Evolutionary conservation across 768 basidiomycete species (phyloP).

Genomic region (Agaricus sinodeliciosus): DNA sequence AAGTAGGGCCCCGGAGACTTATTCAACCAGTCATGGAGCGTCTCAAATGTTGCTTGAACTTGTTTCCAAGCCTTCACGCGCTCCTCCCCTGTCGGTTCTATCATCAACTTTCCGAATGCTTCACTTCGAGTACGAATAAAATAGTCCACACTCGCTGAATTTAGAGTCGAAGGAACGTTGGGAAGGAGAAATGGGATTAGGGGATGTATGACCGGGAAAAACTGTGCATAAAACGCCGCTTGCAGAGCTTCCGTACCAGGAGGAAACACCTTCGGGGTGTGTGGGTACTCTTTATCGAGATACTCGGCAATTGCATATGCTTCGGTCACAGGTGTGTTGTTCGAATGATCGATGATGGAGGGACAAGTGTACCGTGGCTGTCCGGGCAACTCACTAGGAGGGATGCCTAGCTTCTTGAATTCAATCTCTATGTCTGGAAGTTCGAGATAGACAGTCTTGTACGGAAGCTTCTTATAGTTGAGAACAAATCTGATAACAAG

Average conservation of each 20-base stretch:
- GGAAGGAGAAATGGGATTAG: slow-evolving; percentile 9
- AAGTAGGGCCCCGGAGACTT: neutral
- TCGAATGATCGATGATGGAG: slow-evolving; percentile 34
- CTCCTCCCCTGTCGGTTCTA: slow-evolving; percentile 5
- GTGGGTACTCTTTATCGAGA: slow-evolving; percentile 36
- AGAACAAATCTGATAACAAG: neutral
- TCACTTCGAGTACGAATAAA: slow-evolving; percentile 1
- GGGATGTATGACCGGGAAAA: slow-evolving; percentile 11
- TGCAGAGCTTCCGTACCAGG: slow-evolving; percentile 24
- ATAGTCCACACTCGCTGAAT: slow-evolving; percentile 7
- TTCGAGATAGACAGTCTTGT: slow-evolving; percentile 37
- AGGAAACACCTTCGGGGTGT: slow-evolving; percentile 26
- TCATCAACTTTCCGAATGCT: neutral
- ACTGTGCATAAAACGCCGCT: slow-evolving; percentile 19
- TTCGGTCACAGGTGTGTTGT: slow-evolving; percentile 25
- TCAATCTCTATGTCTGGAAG: slow-evolving; percentile 30
- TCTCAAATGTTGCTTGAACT: slow-evolving; percentile 5
- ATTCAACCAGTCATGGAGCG: slow-evolving; percentile 6
- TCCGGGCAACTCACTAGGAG: slow-evolving; percentile 21
- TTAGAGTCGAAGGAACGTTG: neutral
- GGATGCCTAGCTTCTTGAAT: slow-evolving; percentile 23
- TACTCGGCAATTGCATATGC: slow-evolving; percentile 35
- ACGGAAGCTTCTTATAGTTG: slow-evolving; percentile 8
- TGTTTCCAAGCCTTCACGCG: neutral
- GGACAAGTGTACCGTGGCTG: slow-evolving; percentile 33